Percentiles rank a stretch among this genome's conserved stretches.
Conservation (phyloP, 495 filamentous ascomycete species). For the Penicillium flavigenum region DNA sequence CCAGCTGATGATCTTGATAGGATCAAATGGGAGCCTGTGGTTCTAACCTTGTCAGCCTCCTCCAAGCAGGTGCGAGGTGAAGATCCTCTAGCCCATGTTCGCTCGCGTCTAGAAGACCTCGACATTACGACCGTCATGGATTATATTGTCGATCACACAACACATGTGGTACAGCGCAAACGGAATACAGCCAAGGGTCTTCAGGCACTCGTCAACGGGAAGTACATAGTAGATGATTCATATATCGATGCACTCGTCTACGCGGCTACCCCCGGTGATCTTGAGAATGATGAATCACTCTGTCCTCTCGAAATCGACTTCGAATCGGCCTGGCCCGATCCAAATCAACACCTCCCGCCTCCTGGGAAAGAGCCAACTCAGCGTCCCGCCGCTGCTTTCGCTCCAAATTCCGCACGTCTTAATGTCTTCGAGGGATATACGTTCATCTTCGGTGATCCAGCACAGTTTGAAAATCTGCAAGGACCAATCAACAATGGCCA, state of each 20-base stretch:
- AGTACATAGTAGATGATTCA: slow-evolving; percentile 72
- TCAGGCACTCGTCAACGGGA: slow-evolving; percentile 83
- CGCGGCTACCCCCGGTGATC: slow-evolving; percentile 56
- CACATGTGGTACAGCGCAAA: slow-evolving; percentile 86
- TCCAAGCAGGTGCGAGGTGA: slow-evolving; percentile 69
- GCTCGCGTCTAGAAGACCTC: slow-evolving; percentile 67
- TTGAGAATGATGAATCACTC: slow-evolving; percentile 51
- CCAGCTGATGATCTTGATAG: slow-evolving; percentile 38
- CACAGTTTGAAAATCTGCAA: slow-evolving; percentile 76
- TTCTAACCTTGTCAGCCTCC: slow-evolving; percentile 80
- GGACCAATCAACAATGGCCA: slow-evolving; percentile 72
- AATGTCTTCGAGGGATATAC: slow-evolving; percentile 83
- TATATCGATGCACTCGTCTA: slow-evolving; percentile 74
- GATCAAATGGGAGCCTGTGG: slow-evolving; percentile 77
- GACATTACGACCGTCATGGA: slow-evolving; percentile 81
- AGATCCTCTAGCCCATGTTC: slow-evolving; percentile 60
- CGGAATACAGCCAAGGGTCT: slow-evolving; percentile 84
- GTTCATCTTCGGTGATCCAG: slow-evolving; percentile 79
- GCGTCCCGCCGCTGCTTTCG: slow-evolving; percentile 61
- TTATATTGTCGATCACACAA: slow-evolving; percentile 69
- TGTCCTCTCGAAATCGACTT: slow-evolving; percentile 82
- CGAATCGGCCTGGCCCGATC: slow-evolving; percentile 75
- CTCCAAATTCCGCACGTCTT: slow-evolving; percentile 61
- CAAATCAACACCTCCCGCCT: slow-evolving; percentile 67
- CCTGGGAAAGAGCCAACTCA: slow-evolving; percentile 70